A percentile compares a stretch with the other conserved stretches of the same genome.
phyloP scores from a whole-genome alignment of 805 yeast species.

The Starmerella ratchasimensis region DNA sequence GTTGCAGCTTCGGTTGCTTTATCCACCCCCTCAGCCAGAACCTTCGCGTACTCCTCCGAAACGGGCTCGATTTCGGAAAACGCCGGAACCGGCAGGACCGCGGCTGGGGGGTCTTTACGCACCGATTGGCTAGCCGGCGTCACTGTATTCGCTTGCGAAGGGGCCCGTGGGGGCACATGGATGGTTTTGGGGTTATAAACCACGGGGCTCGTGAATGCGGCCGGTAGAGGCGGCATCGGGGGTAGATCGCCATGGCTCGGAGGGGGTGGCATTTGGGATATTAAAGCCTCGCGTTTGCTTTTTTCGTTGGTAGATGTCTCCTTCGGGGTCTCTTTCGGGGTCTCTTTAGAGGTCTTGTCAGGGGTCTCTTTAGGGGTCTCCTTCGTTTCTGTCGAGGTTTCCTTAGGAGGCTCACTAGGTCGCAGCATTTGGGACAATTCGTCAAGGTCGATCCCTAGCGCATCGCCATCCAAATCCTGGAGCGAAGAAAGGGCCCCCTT shows the following conservation, averaged over 20 bases:
- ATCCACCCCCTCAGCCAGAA: constrained; percentile 14
- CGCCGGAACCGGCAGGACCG: background rate
- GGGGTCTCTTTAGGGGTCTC: background rate
- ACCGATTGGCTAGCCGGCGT: too few relatives aligned
- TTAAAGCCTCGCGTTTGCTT: background rate
- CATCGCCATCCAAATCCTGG: constrained; percentile 9
- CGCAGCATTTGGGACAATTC: constrained; percentile 5
- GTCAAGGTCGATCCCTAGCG: constrained; percentile 3
- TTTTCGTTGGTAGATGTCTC: background rate
- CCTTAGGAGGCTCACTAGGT: background rate
- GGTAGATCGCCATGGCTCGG: constrained; percentile 14
- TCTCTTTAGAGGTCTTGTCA: background rate
- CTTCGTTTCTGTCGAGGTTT: background rate
- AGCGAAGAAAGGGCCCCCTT: constrained; percentile 22
- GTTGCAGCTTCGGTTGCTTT: background rate
- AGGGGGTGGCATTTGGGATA: constrained; percentile 15
- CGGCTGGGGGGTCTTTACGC: too few relatives aligned
- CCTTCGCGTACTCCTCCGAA: constrained; percentile 8
- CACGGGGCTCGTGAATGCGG: constrained; percentile 16
- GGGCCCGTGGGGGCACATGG: constrained; percentile 1
- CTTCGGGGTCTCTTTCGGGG: background rate
- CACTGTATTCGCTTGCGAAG: background rate
- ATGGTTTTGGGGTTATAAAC: too few relatives aligned
- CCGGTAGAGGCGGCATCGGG: constrained; percentile 19
- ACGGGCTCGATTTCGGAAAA: constrained; percentile 4